Evolutionary conservation across 768 basidiomycete genomes (phyloP).

Genomic region (Mycena rosella): DNA sequence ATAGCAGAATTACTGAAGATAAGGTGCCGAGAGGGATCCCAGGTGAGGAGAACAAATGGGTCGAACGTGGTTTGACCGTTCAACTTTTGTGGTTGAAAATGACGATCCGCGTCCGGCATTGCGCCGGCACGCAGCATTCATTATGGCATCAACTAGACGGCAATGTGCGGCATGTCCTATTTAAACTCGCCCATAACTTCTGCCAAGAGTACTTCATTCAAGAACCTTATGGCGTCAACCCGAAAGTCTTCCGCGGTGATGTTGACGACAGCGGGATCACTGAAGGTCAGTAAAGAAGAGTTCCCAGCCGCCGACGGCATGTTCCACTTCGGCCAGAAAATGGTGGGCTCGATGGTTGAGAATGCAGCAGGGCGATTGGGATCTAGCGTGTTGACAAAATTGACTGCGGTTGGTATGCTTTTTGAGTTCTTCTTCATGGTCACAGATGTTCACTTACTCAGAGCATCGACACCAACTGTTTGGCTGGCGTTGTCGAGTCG

Average conservation of each 20-base stretch:
- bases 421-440: too few species aligned
- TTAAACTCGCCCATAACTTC: background rate
- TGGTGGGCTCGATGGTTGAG: background rate
- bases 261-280: conserved; percentile 2
- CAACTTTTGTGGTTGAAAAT: too few species aligned
- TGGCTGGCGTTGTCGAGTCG: background rate
- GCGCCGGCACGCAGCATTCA: too few species aligned
- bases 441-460: background rate
- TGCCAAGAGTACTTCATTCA: background rate
- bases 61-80: too few species aligned
- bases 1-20: too few species aligned
- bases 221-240: background rate
- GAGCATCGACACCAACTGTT: background rate
- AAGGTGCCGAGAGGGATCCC: too few species aligned
- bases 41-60: too few species aligned
- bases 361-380: background rate
- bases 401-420: background rate
- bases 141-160: too few species aligned
- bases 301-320: background rate
- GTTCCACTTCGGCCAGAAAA: too few species aligned
- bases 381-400: conserved; percentile 10
- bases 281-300: conserved; percentile 4
- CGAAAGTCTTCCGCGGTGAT: conserved; percentile 7
- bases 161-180: too few species aligned
- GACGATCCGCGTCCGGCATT: too few species aligned